Evolutionary conservation across 805 yeast species (phyloP).

Genomic region (Cyberlindnera maclurae): DNA sequence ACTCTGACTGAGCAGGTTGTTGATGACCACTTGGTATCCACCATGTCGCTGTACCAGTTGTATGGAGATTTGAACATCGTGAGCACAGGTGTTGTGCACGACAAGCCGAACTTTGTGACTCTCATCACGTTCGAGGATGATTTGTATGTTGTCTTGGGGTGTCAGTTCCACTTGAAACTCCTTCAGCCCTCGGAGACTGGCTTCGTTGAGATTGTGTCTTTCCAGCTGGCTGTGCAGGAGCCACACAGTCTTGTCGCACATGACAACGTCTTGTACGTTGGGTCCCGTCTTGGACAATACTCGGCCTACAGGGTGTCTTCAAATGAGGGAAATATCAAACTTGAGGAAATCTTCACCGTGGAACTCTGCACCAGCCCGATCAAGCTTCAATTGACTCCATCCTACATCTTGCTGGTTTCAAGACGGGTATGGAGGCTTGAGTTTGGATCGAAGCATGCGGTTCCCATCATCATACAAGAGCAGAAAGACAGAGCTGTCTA

Average conservation of each 20-base stretch:
- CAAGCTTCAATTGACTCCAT: slow-evolving; percentile 7
- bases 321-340: neutral
- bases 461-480: slow-evolving; percentile 18
- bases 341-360: neutral
- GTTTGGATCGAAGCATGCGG: slow-evolving; percentile 5
- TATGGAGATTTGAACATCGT: slow-evolving; percentile 7
- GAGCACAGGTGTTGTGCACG: slow-evolving; percentile 1
- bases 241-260: slow-evolving; percentile 19
- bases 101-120: slow-evolving; percentile 15
- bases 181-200: slow-evolving; percentile 3
- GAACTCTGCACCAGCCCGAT: slow-evolving; percentile 15
- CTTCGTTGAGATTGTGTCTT: neutral
- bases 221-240: slow-evolving; percentile 2
- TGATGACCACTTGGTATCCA: neutral
- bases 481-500: slow-evolving; percentile 9
- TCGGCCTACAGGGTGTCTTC: slow-evolving; percentile 3
- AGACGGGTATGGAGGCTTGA: slow-evolving; percentile 16
- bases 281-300: slow-evolving; percentile 19
- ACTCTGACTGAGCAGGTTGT: slow-evolving; percentile 5
- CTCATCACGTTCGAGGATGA: slow-evolving; percentile 6
- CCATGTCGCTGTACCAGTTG: slow-evolving; percentile 5
- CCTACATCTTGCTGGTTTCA: slow-evolving; percentile 14
- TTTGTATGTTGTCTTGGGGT: slow-evolving; percentile 10
- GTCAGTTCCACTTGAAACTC: slow-evolving; percentile 1
- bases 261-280: slow-evolving; percentile 11